Evolutionary conservation across 1,139 yeast species (phyloP), one percentile per base, ranked within the genome.

Genomic region (Hansenula anomala): DNA sequence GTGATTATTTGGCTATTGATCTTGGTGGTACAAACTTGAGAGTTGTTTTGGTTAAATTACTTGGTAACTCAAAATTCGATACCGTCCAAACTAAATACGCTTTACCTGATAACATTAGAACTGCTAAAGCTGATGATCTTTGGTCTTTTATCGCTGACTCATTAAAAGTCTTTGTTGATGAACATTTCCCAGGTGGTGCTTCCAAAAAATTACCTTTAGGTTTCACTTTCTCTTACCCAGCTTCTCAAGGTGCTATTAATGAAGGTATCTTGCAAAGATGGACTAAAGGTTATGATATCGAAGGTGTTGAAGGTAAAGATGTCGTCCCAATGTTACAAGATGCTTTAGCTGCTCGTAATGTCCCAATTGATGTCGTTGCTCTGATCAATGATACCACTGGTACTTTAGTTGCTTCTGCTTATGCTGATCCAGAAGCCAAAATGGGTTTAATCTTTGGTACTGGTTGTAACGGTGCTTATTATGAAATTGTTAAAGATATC

Each of bases 371-470:
- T 37, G 94, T 90, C 41, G 90, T 87, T 44, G 96, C 98, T 30
- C 71, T 92, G 60, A 90, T 92, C 63, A 92, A 92, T 66, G 98
- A 92, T 64, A 92, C 98, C 49, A 87, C 96, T 36, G 98, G 98
- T 60, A 92, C 98, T 35, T 73, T 92, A 58, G 96, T 92, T 46
- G 97, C 98, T 30, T 89, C 97, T 37, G 80, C 84, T 71, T 92
- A 92, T 68, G 77, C 94, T 41, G 96, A 92, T 59, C 78, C 92
- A 28, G 79, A 78, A 54, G 80, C 96, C 49, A 82, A 82, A 64
- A 85, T 90, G 94, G 98, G 97, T 45, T 78, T 89, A 59, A 92
- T 92, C 55, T 92, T 89, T 60, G 98, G 98, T 59, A 92, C 98
- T 41, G 98, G 98, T 48, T 89, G 95, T 70, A 92, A 92, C 63